phyloP scores from a whole-genome alignment of 768 basidiomycete species.

The Pulveroboletus sp. region DNA sequence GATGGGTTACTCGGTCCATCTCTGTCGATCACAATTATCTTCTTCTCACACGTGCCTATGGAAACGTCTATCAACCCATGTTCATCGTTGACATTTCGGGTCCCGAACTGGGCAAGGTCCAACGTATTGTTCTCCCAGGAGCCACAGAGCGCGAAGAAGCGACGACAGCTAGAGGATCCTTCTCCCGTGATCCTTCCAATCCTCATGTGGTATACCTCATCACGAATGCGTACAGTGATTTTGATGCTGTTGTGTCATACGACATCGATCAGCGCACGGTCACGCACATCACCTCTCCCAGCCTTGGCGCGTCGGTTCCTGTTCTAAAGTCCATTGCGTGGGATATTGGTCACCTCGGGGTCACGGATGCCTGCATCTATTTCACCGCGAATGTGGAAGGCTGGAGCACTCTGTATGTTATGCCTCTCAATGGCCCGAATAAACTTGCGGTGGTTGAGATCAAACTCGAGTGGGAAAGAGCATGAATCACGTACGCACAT shows the following conservation, averaged over 20 bases:
- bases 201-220: slow-evolving; percentile 32
- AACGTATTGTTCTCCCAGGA: slow-evolving; percentile 33
- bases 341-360: slow-evolving; percentile 25
- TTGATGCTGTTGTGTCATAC: slow-evolving; percentile 33
- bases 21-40: slow-evolving; percentile 38
- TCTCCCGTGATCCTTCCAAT: slow-evolving; percentile 30
- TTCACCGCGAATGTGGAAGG: slow-evolving; percentile 39
- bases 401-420: slow-evolving; percentile 28
- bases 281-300: slow-evolving; percentile 36
- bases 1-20: slow-evolving; percentile 30
- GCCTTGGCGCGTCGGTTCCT: slow-evolving; percentile 21
- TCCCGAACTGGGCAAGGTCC: slow-evolving; percentile 17
- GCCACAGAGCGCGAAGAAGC: slow-evolving; percentile 29
- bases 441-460: slow-evolving; percentile 31
- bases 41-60: slow-evolving; percentile 27
- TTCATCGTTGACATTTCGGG: slow-evolving; percentile 35
- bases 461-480: slow-evolving; percentile 29
- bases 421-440: slow-evolving; percentile 28
- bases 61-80: slow-evolving; percentile 26
- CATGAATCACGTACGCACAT: slow-evolving; percentile 27
- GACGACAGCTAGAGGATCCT: slow-evolving; percentile 20
- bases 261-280: slow-evolving; percentile 28
- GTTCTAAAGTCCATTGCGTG: slow-evolving; percentile 35
- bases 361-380: slow-evolving; percentile 27
- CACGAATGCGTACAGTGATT: slow-evolving; percentile 38